Conservation (phyloP, 129 eudicot genomes). For the Centaurea solstitialis region DNA sequence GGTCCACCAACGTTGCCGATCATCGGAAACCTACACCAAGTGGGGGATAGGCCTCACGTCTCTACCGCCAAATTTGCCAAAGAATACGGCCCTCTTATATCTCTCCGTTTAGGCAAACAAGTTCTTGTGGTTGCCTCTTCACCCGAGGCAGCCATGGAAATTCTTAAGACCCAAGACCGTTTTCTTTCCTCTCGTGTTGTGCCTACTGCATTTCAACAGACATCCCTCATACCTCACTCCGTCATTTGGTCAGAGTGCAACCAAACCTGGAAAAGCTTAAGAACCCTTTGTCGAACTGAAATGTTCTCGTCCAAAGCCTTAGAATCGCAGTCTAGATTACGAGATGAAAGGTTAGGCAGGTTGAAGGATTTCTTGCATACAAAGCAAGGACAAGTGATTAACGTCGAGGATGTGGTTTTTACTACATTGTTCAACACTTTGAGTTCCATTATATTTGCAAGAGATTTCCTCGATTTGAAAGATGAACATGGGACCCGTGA, state of each 20-base stretch:
- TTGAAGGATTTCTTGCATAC: neutral
- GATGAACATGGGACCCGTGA: too few relatives aligned
- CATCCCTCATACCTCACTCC: too few relatives aligned
- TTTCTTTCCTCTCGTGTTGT: neutral
- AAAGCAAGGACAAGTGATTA: neutral
- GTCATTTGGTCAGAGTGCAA: too few relatives aligned
- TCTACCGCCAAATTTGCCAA: neutral
- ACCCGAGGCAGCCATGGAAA: neutral
- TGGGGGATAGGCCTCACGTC: too few relatives aligned
- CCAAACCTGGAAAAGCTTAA: too few relatives aligned
- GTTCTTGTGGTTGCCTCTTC: neutral
- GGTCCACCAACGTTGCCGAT: too few relatives aligned
- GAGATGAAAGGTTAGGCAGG: neutral
- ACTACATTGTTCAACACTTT: too few relatives aligned
- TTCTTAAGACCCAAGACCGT: neutral
- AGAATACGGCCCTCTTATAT: neutral
- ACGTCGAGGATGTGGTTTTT: neutral
- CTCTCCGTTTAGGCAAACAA: neutral
- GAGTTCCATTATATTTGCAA: too few relatives aligned
- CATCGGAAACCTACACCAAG: too few relatives aligned
- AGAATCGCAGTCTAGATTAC: neutral
- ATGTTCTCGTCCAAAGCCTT: neutral
- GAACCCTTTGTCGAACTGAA: too few relatives aligned
- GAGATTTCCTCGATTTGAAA: neutral
- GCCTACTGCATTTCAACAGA: neutral